Evolutionary conservation across 768 basidiomycete genomes (phyloP).

Genomic region (Panaeolus cyanescens): DNA sequence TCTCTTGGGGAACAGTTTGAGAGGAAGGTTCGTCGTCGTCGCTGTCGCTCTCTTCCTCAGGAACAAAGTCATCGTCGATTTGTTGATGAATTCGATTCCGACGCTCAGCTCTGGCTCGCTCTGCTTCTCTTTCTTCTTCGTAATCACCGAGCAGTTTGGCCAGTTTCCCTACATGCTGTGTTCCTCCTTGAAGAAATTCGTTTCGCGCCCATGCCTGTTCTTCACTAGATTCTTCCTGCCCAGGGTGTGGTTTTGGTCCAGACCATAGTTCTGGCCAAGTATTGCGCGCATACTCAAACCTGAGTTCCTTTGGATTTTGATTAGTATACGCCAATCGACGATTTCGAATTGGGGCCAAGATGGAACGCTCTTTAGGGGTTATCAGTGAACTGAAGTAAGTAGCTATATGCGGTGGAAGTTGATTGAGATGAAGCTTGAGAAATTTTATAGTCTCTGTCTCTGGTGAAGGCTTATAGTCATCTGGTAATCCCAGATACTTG

Average conservation of each 20-base stretch:
- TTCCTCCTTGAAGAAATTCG: slow-evolving; percentile 58
- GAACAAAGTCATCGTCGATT: slow-evolving; percentile 53
- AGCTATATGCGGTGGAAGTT: slow-evolving; percentile 71
- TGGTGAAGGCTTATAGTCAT: slow-evolving; percentile 63
- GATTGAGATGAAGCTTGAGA: slow-evolving; percentile 54
- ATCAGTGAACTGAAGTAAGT: slow-evolving; percentile 44
- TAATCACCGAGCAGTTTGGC: slow-evolving; percentile 67
- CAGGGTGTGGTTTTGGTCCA: slow-evolving; percentile 46
- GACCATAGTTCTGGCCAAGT: slow-evolving; percentile 74
- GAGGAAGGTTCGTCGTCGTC: slow-evolving; percentile 35
- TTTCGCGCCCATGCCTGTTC: slow-evolving; percentile 71
- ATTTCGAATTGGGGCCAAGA: slow-evolving; percentile 68
- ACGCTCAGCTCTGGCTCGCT: slow-evolving; percentile 52
- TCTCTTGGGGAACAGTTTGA: slow-evolving; percentile 39
- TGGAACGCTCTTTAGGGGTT: slow-evolving; percentile 68
- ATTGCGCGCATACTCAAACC: slow-evolving; percentile 50
- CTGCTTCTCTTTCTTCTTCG: slow-evolving; percentile 77
- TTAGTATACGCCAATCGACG: slow-evolving; percentile 65
- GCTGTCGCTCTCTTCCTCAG: slow-evolving; percentile 72
- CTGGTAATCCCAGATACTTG: slow-evolving; percentile 57
- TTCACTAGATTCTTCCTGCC: slow-evolving; percentile 56
- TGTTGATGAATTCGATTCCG: slow-evolving; percentile 37
- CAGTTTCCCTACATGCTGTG: slow-evolving; percentile 68
- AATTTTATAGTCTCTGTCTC: slow-evolving; percentile 60
- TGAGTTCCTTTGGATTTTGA: slow-evolving; percentile 56